A percentile compares a stretch with the other conserved stretches of the same genome.
These are phyloP conservation scores for Auriscalpium microsporum DNA, from an alignment of 768 basidiomycete species.

Conservation along the genomic window DNA sequence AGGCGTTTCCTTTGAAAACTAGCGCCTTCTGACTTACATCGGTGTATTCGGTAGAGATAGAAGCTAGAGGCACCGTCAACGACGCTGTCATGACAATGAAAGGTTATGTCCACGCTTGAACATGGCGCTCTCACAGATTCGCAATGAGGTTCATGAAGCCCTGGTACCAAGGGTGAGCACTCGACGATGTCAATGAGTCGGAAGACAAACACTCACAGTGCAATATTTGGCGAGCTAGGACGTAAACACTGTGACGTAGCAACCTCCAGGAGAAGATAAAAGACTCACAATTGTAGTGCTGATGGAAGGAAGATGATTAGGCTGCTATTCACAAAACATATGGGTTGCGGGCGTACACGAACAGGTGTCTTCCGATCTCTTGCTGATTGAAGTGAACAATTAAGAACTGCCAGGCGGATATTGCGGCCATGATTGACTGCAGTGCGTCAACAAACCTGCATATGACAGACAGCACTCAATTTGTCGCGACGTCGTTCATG, in stretches of 20 bases:
- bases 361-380: background rate
- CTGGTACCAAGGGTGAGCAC: background rate
- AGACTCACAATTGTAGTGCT: too few species aligned
- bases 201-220: background rate
- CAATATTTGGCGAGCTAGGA: background rate
- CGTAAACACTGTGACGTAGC: background rate
- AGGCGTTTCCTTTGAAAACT: too few species aligned
- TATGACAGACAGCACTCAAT: too few species aligned
- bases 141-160: background rate
- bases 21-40: background rate
- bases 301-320: too few species aligned
- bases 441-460: background rate
- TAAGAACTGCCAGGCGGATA: background rate
- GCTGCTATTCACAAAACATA: too few species aligned
- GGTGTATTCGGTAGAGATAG: background rate
- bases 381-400: background rate
- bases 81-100: background rate
- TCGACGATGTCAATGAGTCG: background rate
- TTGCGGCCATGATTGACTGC: background rate
- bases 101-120: background rate
- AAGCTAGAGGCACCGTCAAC: background rate
- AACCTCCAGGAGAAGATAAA: too few species aligned
- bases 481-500: too few species aligned
- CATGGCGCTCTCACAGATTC: background rate
- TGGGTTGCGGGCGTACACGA: background rate